These are phyloP conservation scores for Colletotrichum sojae DNA, from an alignment of 2,329 filamentous ascomycete genomes.

Conservation along the genomic window DNA sequence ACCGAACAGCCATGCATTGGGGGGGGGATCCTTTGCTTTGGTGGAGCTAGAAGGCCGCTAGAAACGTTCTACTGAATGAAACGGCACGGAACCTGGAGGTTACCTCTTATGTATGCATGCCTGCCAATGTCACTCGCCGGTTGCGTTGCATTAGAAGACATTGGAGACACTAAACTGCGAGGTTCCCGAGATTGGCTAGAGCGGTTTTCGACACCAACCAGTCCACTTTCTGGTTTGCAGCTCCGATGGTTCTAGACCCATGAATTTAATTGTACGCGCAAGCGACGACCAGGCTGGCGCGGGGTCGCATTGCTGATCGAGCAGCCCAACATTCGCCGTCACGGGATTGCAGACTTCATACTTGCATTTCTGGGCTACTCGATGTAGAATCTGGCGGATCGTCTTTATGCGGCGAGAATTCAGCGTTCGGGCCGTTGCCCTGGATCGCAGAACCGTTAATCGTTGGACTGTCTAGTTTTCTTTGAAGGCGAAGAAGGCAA, in stretches of 20 bases:
- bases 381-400: too few species aligned
- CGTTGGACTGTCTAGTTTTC: too few species aligned
- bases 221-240: too few species aligned
- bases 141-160: neutral
- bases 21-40: neutral
- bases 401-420: too few species aligned
- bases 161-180: neutral
- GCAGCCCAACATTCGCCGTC: too few species aligned
- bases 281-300: slow-evolving; percentile 10
- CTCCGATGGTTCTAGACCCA: too few species aligned
- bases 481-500: too few species aligned
- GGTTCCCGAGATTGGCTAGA: neutral
- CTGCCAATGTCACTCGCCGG: neutral
- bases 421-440: too few species aligned
- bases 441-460: too few species aligned
- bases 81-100: neutral
- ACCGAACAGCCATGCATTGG: neutral
- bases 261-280: slow-evolving; percentile 6
- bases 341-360: too few species aligned
- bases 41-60: slow-evolving; percentile 27
- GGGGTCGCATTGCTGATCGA: neutral
- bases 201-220: too few species aligned
- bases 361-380: too few species aligned
- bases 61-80: slow-evolving; percentile 10
- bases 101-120: neutral